Evolutionary conservation across 2,329 filamentous ascomycete genomes (phyloP), one percentile per base, ranked within the genome.

Genomic region (Microdochium bolleyi): DNA sequence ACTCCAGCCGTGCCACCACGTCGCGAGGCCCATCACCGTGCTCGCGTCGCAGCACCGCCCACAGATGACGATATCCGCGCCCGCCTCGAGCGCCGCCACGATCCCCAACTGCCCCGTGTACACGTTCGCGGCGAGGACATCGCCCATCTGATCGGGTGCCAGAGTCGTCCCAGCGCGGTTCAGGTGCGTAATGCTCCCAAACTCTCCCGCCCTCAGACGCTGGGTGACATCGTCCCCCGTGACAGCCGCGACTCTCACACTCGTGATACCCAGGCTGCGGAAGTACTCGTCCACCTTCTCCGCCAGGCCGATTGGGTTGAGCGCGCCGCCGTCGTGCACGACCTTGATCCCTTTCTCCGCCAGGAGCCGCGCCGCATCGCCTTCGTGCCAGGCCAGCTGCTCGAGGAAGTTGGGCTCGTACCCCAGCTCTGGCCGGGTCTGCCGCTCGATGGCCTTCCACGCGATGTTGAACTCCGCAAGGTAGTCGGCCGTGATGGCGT

Each of bases 251-350:
- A 78, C 67, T 48, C 67, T 69, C 14, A 78, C 52, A 21, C 52
- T 21, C 24, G 25, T 21, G 19, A 58, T 27, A 9, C 53, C 56
- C 9, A 55, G 48, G 2, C 49, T 52, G 8, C 51, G 30, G 46
- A 55, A 48, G 49, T 57, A 52, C 22, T 38, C 34, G 27, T 53
- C 48, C 13, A 51, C 53, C 27, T 52, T 50, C 52, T 71, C 55
- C 1, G 75, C 73, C 13, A 82, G 60, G 0, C 70, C 74, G 52
- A 68, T 68, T 0, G 78, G 78, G 56, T 81, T 76, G 13, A 76
- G 68, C 2, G 73, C 75, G 2, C 79, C 79, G 8, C 77, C 78
- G 51, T 78, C 16, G 16, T 41, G 67, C 38, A 79, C 67, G 9
- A 80, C 68, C 55, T 75, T 76, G 64, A 80, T 79, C 0, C 67